These are phyloP conservation scores for Sphaerulina populicola DNA, from an alignment of 2,329 filamentous ascomycete species.

Conservation along the genomic window DNA sequence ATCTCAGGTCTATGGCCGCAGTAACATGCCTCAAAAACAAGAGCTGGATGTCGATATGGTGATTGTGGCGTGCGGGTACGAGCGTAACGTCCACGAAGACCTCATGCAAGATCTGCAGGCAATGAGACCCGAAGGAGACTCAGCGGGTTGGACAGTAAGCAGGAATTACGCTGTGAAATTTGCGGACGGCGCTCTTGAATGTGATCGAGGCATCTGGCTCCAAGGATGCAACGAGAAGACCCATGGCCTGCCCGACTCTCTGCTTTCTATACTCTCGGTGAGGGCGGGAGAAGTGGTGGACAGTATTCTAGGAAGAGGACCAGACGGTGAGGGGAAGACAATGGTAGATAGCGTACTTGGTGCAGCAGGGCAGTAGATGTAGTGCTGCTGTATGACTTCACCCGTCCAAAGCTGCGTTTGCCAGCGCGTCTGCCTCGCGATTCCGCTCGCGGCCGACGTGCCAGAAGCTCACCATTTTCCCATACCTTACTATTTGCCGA, in stretches of 20 bases:
- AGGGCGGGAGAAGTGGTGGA: slow-evolving; percentile 34
- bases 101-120: slow-evolving; percentile 60
- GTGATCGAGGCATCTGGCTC: slow-evolving; percentile 74
- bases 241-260: slow-evolving; percentile 58
- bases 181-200: slow-evolving; percentile 56
- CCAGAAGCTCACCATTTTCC: slow-evolving; percentile 1
- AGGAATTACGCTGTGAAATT: slow-evolving; percentile 75
- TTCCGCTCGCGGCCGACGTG: not conserved
- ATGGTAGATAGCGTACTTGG: not conserved
- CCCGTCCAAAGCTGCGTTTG: not conserved
- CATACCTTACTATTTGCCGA: no score
- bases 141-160: slow-evolving; percentile 54
- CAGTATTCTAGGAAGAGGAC: slow-evolving; percentile 31
- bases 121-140: slow-evolving; percentile 52
- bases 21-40: slow-evolving; percentile 39
- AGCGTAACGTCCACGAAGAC: slow-evolving; percentile 65
- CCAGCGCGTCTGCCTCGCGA: not conserved
- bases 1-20: slow-evolving; percentile 38
- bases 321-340: not conserved
- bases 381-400: no score
- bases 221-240: slow-evolving; percentile 91
- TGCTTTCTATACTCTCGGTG: slow-evolving; percentile 32
- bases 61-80: slow-evolving; percentile 81
- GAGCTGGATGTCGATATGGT: slow-evolving; percentile 68
- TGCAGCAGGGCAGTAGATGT: no score